Conservation (phyloP, 768 basidiomycete genomes). For the Panaeolus cyanescens region DNA sequence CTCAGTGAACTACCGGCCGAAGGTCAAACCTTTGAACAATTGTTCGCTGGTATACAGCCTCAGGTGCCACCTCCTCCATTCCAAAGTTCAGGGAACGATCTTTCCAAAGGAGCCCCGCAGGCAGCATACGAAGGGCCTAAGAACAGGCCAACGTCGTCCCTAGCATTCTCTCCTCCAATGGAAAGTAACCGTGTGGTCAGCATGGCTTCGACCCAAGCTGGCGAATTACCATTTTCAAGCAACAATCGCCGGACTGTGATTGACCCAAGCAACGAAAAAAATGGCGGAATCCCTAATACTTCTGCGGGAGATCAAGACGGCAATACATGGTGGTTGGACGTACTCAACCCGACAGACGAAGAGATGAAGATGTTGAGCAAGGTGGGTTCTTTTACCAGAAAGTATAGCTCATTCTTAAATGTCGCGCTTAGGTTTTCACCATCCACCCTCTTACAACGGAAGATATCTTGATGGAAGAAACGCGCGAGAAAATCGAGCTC, state of each 20-base stretch:
- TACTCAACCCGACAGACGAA: constrained; percentile 91
- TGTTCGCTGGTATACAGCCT: constrained; percentile 64
- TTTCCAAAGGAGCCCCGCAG: constrained; percentile 6
- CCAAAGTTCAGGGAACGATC: constrained; percentile 8
- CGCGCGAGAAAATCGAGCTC: constrained; percentile 98
- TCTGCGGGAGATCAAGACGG: constrained; percentile 44
- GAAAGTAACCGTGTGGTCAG: background rate
- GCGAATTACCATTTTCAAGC: background rate
- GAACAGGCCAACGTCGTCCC: constrained; percentile 19
- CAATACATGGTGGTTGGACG: constrained; percentile 97
- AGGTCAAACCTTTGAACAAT: constrained; percentile 88
- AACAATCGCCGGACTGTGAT: background rate
- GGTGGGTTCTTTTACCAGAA: constrained; percentile 43
- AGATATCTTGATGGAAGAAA: constrained; percentile 99
- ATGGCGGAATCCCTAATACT: constrained; percentile 1
- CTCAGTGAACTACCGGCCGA: constrained; percentile 93
- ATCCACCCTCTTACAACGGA: constrained; percentile 99
- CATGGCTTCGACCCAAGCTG: background rate
- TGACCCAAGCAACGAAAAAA: background rate
- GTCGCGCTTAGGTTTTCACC: constrained; percentile 72
- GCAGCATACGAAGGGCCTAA: constrained; percentile 10
- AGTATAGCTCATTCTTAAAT: background rate
- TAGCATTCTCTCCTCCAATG: constrained; percentile 19
- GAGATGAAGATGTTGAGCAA: constrained; percentile 98
- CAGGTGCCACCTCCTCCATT: background rate